Percentiles rank a stretch among this genome's conserved stretches.
These are phyloP conservation scores for Aspergillus saccharolyticus DNA, from an alignment of 495 filamentous ascomycete genomes.

Conservation along the genomic window DNA sequence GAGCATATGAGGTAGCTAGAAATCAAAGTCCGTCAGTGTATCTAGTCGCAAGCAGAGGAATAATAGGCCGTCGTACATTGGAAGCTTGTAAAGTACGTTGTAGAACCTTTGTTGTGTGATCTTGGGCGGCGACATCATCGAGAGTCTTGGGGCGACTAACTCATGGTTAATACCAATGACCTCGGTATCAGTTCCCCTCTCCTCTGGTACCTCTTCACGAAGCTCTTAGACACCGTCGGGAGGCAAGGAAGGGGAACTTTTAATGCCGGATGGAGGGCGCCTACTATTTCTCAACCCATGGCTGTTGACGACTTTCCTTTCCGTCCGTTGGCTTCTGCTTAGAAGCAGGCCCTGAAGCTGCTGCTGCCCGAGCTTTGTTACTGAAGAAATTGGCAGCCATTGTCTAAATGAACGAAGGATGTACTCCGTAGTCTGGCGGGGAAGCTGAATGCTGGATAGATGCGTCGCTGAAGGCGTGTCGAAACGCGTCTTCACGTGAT, in stretches of 20 bases:
- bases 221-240: too few species aligned
- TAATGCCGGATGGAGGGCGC: slow-evolving; percentile 22
- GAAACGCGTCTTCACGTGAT: slow-evolving; percentile 41
- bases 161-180: slow-evolving; percentile 1
- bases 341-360: slow-evolving; percentile 48
- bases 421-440: not conserved
- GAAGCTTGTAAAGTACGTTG: slow-evolving; percentile 89
- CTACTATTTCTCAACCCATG: slow-evolving; percentile 99
- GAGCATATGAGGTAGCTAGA: slow-evolving; percentile 93
- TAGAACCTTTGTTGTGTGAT: slow-evolving; percentile 91
- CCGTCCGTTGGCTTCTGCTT: slow-evolving; percentile 50
- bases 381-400: slow-evolving; percentile 81
- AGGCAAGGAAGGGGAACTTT: too few species aligned
- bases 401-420: not conserved
- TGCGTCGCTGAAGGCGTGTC: slow-evolving; percentile 16
- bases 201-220: too few species aligned
- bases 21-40: not conserved
- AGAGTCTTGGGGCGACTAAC: slow-evolving; percentile 85
- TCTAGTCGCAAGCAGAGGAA: too few species aligned
- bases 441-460: too few species aligned
- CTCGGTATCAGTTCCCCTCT: too few species aligned
- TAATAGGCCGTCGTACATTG: slow-evolving; percentile 65
- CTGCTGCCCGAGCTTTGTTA: slow-evolving; percentile 84
- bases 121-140: slow-evolving; percentile 93
- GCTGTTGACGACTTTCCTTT: slow-evolving; percentile 64